Conservation (phyloP, 2,329 filamentous ascomycete genomes). For the Cladophialophora carrionii region DNA sequence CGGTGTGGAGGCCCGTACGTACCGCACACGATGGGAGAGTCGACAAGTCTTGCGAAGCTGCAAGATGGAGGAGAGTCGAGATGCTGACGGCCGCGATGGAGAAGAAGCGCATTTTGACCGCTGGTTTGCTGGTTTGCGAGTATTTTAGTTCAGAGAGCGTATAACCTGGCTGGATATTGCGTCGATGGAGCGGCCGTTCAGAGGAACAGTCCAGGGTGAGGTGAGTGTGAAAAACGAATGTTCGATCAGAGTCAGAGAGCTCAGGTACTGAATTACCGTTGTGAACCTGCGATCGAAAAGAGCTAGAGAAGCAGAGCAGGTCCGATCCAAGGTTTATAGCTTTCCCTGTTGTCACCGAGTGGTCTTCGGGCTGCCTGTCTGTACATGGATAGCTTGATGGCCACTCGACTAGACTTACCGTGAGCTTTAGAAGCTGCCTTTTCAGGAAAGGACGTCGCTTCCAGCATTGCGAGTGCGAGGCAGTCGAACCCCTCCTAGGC, state of each 20-base stretch:
- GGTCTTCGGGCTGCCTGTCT: not conserved
- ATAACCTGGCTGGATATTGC: not conserved
- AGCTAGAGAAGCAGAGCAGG: not conserved
- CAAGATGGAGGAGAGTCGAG: slow-evolving; percentile 24
- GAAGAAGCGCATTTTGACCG: slow-evolving; percentile 26
- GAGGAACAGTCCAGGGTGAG: not conserved
- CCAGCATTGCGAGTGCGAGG: not conserved
- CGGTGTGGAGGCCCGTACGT: slow-evolving; percentile 3
- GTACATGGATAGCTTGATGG: not conserved
- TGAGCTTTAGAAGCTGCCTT: slow-evolving; percentile 11
- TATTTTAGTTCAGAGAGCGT: not conserved
- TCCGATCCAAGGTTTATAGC: slow-evolving; percentile 11
- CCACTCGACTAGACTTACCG: slow-evolving; percentile 1
- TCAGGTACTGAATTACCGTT: not conserved
- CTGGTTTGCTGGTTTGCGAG: not conserved
- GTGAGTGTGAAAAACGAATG: slow-evolving; percentile 16
- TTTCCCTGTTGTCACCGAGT: not conserved
- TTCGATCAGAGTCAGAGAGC: not conserved
- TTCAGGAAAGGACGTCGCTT: slow-evolving; percentile 8
- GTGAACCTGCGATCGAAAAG: not conserved
- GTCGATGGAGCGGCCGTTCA: not conserved
- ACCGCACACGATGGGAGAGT: slow-evolving; percentile 28
- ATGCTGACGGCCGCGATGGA: slow-evolving; percentile 21
- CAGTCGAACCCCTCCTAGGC: slow-evolving; percentile 1
- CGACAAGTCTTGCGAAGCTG: slow-evolving; percentile 26